phyloP scores from a whole-genome alignment of 805 yeast species.

The Hanseniaspora osmophila region DNA sequence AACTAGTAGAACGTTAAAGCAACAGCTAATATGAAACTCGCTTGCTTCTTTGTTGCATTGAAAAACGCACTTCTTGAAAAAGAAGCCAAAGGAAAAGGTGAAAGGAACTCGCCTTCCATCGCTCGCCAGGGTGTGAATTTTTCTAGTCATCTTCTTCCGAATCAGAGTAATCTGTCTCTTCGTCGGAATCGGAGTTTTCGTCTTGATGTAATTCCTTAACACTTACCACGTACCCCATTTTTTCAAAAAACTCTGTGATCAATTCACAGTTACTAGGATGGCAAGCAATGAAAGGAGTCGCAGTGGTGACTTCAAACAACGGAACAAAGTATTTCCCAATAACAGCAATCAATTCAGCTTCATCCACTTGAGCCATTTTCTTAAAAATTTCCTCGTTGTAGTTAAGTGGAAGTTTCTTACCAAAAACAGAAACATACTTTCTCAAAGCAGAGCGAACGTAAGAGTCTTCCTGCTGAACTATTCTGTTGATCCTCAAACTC shows the following conservation, averaged over 20 bases:
- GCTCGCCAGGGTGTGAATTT: too few relatives aligned
- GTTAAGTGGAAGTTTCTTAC: conserved; percentile 58
- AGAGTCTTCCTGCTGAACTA: conserved; percentile 59
- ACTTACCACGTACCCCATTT: conserved; percentile 4
- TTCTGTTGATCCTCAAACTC: conserved; percentile 55
- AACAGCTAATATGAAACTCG: too few relatives aligned
- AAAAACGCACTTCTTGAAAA: too few relatives aligned
- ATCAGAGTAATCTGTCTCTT: background rate
- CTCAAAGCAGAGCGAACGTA: conserved; percentile 48
- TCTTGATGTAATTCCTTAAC: conserved; percentile 5
- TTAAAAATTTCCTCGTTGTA: conserved; percentile 41
- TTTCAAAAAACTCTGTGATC: conserved; percentile 2
- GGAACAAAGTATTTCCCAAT: conserved; percentile 48
- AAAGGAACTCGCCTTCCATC: too few relatives aligned
- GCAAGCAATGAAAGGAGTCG: conserved; percentile 4
- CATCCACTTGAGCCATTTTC: conserved; percentile 37
- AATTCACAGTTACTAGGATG: conserved; percentile 5
- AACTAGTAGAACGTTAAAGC: background rate
- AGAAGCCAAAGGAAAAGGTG: too few relatives aligned
- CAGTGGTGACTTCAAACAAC: conserved; percentile 31
- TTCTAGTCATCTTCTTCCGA: background rate
- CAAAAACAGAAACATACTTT: conserved; percentile 50
- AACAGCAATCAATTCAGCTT: conserved; percentile 34
- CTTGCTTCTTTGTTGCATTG: too few relatives aligned
- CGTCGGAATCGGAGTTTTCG: background rate